Base-by-base conservation (phyloP, 164 flowering plant species). In the Akebia trifoliata region DNA sequence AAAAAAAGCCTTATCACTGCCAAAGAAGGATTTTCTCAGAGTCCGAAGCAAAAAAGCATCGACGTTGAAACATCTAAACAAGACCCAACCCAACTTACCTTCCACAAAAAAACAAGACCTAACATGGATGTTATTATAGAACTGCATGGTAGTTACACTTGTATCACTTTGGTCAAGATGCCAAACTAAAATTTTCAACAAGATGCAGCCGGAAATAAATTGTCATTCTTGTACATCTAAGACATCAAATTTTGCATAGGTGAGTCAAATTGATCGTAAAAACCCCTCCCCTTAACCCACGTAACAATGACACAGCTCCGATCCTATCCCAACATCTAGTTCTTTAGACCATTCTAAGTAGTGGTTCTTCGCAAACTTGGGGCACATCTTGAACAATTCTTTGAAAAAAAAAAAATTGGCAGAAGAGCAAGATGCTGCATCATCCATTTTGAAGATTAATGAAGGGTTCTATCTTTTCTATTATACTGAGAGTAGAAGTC, bases 1-100 rank as follows among this genome's bases (percentile, higher is more conserved):
- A 69, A 89, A 93, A 66, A 84, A 89, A 38, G 84, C 98, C 75
- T 84, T 89, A 50, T 93, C 93, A 67, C 96, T 92, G 82, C 66
- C 45, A 72, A 69, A 57, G 29, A 44, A 63, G 60, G 50, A 31
- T 24, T 31, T 36, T 32, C 51, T 65, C 46, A 59, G 38, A 49
- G 26, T 2, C 6, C n/a, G 24, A 29, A 44, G 14, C 4, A n/a
- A 42, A 10, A 34, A 10, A 32, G 24, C 10, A 60, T 18, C 54
- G 12, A 60, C 29, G 24, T 8, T 21, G 11, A 15, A 12, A 43
- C 39, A 52, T n/a, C n/a, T n/a, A n/a, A n/a, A n/a, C n/a, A n/a
- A n/a, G n/a, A n/a, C n/a, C n/a, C n/a, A n/a, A n/a, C n/a, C n/a
- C n/a, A n/a, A n/a, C n/a, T n/a, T n/a, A n/a, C n/a, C n/a, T n/a